Base-by-base conservation (phyloP, 2,329 filamentous ascomycete species). In the Tolypocladium guangdongense region DNA sequence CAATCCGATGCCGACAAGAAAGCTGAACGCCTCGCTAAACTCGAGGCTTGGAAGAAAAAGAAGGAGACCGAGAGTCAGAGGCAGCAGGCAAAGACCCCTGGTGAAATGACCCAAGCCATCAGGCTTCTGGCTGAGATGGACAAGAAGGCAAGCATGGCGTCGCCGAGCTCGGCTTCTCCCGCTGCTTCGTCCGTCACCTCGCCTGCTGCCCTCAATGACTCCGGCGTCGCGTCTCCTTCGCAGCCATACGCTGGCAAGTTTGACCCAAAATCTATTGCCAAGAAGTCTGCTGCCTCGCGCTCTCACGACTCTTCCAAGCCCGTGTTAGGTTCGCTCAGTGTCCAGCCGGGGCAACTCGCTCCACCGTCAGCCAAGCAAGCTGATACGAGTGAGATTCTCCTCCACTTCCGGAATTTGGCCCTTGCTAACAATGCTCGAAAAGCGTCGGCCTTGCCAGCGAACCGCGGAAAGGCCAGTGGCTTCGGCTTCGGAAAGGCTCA, bases 31-130 rank as follows among this genome's bases (percentile, higher is more conserved):
- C 76, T 90, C 45, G 88, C 88, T 32, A 91, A 89, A 66, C 72
- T 95, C 32, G 88, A 92, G 67, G 88, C 88, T 54, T 96, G 90
- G 91, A 96, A 96, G 72, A 87, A 90, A 70, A 92, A 91, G 71
- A 86, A 90, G 66, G 87, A 89, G 58, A 83, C 84, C 65, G 85
- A 86, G 60, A 85, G 86, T 61, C 80, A 80, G 57, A 88, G 88
- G 66, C 82, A 87, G 65, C 84, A 82, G 63, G 81, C 87, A 10
- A 41, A 54, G 22, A 30, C 22, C 10, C 48, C 52, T 62, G 78
- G 84, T 46, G 82, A 82, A 52, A 75, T 81, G 41, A 81, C 80
- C 54, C 83, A 82, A 58, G 80, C 84, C 39, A 77, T 82, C 60
- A 87, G 80, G 61, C 79, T 90, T 53, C 73, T 87, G 54, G 83